Conservation (phyloP, 106 monocot genomes). For the Allium cepa region DNA sequence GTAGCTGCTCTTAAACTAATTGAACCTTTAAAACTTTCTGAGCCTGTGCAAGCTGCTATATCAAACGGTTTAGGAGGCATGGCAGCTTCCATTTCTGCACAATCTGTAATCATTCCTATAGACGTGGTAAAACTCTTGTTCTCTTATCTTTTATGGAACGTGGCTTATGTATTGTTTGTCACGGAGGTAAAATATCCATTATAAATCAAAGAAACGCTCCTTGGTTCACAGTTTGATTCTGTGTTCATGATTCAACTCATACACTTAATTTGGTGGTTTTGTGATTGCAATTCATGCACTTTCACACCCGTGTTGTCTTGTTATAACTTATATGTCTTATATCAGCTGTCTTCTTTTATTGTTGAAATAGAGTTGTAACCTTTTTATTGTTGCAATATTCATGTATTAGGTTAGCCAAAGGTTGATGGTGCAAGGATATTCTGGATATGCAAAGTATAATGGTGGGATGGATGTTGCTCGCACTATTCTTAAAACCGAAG, state of each 20-base stretch:
- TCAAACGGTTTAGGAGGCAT: constrained; percentile 89
- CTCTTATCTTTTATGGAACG: not conserved
- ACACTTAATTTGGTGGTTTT: too few relatives aligned
- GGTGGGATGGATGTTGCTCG: constrained; percentile 86
- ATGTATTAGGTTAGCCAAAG: constrained; percentile 89
- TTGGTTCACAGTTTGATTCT: too few relatives aligned
- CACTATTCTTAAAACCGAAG: constrained; percentile 63
- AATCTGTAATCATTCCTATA: constrained; percentile 89
- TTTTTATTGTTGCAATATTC: constrained; percentile 3
- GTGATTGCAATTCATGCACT: too few relatives aligned
- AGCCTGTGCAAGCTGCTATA: constrained; percentile 80
- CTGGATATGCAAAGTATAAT: constrained; percentile 83
- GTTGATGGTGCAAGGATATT: constrained; percentile 99
- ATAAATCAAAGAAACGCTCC: too few relatives aligned
- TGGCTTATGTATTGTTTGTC: too few relatives aligned
- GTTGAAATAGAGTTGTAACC: not conserved
- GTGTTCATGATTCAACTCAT: too few relatives aligned
- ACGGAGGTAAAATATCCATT: too few relatives aligned
- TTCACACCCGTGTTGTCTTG: too few relatives aligned
- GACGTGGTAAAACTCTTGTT: constrained; percentile 69
- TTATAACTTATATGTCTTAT: not conserved
- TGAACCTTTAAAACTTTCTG: constrained; percentile 75
- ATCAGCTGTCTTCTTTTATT: not conserved
- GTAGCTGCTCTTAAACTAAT: constrained; percentile 52
- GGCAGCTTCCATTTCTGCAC: constrained; percentile 75